Evolutionary conservation across 2,329 filamentous ascomycete genomes (phyloP), one percentile per base, ranked within the genome.

Genomic region (Aspergillus sp.): DNA sequence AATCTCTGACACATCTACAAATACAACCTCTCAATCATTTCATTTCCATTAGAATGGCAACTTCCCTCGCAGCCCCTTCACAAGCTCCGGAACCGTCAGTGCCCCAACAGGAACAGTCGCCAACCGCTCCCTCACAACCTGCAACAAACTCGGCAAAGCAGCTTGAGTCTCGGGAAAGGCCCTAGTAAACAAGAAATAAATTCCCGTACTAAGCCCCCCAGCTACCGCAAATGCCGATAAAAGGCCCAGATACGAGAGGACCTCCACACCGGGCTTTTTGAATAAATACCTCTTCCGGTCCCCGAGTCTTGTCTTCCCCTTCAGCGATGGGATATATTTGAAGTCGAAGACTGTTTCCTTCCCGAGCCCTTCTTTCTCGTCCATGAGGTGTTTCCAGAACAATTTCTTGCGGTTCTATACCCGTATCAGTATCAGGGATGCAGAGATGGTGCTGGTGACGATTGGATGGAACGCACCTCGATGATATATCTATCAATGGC

Each of bases 271-370:
- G 21, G 57, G 60, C 35, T 60, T 59, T 46, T 66, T 62, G 37
- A 62, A 64, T 25, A 59, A 61, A 25, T 61, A 68, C 6, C 37
- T 57, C 23, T 63, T 58, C 35, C 63, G 58, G 7, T 66, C 47
- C 11, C 67, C 67, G 15, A 67, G 44, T 3, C 59, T 63, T 3
- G 67, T 69, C 2, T 55, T 66, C 2, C 64, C 58, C 17, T 61
- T 64, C 3, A 68, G 52, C 1, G 59, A 62, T 3, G 67, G 67
- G 11, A 69, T 55, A 35, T 89, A 89, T 68, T 91, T 88, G 73
- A 91, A 88, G n/a, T 88, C 84, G 66, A 91, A 91, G 7, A 76
- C 78, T 2, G 82, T 84, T 65, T 86, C 81, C 48, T 82, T 77
- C 0, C 87, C 84, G 14, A 92, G 77, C 0, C 86, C 88, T 54